Conservation (phyloP, 495 filamentous ascomycete species). For the Penicillium robsamsonii region DNA sequence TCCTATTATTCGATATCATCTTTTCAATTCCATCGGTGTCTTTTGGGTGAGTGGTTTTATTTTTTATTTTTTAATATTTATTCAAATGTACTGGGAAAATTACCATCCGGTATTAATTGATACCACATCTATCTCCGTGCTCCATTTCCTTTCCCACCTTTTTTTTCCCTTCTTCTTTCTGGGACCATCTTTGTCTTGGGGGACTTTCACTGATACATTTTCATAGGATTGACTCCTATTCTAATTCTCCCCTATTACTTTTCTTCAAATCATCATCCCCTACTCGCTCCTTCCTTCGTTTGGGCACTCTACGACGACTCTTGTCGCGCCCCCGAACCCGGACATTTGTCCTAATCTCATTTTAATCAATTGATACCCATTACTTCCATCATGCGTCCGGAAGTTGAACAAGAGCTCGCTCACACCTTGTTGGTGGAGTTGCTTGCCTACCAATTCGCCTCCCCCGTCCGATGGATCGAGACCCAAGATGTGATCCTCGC, state of each 20-base stretch:
- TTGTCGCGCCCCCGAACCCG: constrained; percentile 6
- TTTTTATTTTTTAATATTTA: neutral
- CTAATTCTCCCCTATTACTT: constrained; percentile 11
- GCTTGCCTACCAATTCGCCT: constrained; percentile 98
- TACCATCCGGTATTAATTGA: constrained; percentile 19
- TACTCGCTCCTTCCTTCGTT: constrained; percentile 10
- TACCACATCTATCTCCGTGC: constrained; percentile 19
- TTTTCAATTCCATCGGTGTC: neutral
- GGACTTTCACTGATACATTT: constrained; percentile 4
- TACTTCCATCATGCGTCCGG: constrained; percentile 79
- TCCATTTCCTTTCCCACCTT: constrained; percentile 31
- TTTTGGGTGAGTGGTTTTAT: constrained; percentile 2
- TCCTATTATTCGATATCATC: neutral
- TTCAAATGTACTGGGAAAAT: constrained; percentile 16
- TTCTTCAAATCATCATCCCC: constrained; percentile 11
- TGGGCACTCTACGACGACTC: constrained; percentile 4
- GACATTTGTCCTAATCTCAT: constrained; percentile 7
- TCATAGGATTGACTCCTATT: constrained; percentile 9
- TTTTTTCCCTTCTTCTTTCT: constrained; percentile 28
- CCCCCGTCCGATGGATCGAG: constrained; percentile 98
- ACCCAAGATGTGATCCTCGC: constrained; percentile 99
- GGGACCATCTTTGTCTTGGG: constrained; percentile 6
- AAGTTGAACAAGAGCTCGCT: constrained; percentile 97
- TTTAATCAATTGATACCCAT: constrained; percentile 21
- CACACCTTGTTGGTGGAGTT: constrained; percentile 98